A percentile compares a stretch with the other conserved stretches of the same genome.
Conservation (phyloP, 768 basidiomycete genomes). For the Sistotremastrum niveocremeum region DNA sequence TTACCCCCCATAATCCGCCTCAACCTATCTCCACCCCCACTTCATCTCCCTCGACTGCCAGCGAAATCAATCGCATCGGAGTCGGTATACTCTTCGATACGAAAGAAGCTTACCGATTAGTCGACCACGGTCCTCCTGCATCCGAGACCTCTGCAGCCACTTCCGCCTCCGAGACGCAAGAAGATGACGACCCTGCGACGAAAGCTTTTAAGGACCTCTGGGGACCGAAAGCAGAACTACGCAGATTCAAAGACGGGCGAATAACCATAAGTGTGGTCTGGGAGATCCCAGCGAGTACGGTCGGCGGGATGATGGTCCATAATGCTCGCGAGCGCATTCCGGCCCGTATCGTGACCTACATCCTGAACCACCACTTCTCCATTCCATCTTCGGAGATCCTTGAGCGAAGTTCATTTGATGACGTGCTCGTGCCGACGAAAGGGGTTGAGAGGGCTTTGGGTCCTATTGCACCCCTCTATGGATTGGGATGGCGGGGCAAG, state of each 20-base stretch:
- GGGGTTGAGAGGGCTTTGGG: slow-evolving; percentile 23
- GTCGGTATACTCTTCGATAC: slow-evolving; percentile 70
- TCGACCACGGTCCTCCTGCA: slow-evolving; percentile 83
- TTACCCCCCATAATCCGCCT: slow-evolving; percentile 13
- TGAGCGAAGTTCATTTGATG: slow-evolving; percentile 44
- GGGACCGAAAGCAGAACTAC: slow-evolving; percentile 84
- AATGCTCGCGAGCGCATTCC: slow-evolving; percentile 78
- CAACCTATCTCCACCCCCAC: slow-evolving; percentile 30
- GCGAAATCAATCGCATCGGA: slow-evolving; percentile 23
- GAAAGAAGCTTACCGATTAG: slow-evolving; percentile 63
- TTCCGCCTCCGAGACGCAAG: slow-evolving; percentile 8
- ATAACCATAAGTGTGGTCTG: slow-evolving; percentile 94
- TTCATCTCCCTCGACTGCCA: slow-evolving; percentile 23
- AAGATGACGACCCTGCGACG: slow-evolving; percentile 36
- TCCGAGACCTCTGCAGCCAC: no score
- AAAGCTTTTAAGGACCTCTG: slow-evolving; percentile 71
- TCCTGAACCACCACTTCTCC: slow-evolving; percentile 69
- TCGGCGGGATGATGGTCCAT: slow-evolving; percentile 3
- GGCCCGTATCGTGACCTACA: slow-evolving; percentile 53
- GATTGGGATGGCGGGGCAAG: slow-evolving; percentile 29
- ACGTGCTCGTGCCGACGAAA: slow-evolving; percentile 38
- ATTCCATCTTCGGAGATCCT: slow-evolving; percentile 38
- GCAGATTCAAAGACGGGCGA: slow-evolving; percentile 91
- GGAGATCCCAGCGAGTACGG: slow-evolving; percentile 54
- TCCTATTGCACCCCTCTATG: slow-evolving; percentile 8